phyloP scores from a whole-genome alignment of 225 moss, liverwort and hornwort genomes.

The Antitrichia curtipendula region DNA sequence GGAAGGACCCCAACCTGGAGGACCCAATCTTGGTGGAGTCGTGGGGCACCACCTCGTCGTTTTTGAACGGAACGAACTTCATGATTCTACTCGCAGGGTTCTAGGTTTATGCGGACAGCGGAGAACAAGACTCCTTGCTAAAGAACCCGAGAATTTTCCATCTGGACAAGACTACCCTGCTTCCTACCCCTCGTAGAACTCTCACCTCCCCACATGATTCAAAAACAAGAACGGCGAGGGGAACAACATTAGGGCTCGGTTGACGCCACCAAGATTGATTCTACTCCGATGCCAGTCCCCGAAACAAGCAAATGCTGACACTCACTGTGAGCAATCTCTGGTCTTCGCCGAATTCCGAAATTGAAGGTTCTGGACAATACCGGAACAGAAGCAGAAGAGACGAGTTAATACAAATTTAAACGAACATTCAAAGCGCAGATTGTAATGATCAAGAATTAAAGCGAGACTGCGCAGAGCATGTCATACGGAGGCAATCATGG shows the following conservation, averaged over 20 bases:
- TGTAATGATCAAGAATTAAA: background rate
- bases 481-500: background rate
- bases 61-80: conserved; percentile 41
- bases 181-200: background rate
- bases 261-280: background rate
- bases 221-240: background rate
- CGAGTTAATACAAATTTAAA: background rate
- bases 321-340: background rate
- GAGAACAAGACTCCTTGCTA: background rate
- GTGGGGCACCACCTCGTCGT: conserved; percentile 23
- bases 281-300: background rate
- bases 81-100: background rate
- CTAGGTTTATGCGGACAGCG: background rate
- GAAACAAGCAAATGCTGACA: background rate
- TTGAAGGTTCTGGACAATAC: background rate
- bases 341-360: background rate
- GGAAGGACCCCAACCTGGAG: conserved; percentile 41
- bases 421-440: background rate
- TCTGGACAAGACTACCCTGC: background rate
- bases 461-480: background rate
- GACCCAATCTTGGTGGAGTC: conserved; percentile 28
- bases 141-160: background rate
- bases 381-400: background rate
- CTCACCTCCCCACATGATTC: conserved; percentile 15
- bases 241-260: background rate